Conservation (phyloP, 148 eudicot species). For the Fagopyrum tataricum region DNA sequence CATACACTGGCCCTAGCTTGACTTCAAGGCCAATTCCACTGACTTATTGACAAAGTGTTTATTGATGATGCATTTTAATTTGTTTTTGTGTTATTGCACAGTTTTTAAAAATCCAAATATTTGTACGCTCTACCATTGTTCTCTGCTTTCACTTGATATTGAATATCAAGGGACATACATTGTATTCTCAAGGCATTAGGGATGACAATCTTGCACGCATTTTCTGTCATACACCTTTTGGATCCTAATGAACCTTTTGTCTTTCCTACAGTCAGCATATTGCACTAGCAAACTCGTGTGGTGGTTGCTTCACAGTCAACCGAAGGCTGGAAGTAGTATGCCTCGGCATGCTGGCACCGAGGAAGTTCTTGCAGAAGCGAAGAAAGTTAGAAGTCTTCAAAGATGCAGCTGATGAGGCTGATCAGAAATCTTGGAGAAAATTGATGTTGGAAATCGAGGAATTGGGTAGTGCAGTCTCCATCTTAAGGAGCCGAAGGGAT, state of each 20-base stretch:
- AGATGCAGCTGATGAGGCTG: conserved; percentile 75
- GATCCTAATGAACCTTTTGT: conserved; percentile 13
- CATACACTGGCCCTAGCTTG: neutral
- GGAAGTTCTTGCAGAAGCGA: conserved; percentile 92
- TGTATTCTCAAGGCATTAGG: neutral
- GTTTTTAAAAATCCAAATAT: neutral
- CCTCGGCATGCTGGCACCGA: conserved; percentile 73
- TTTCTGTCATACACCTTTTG: conserved; percentile 1
- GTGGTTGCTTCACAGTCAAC: conserved; percentile 31
- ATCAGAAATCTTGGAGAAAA: conserved; percentile 79
- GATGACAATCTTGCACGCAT: neutral
- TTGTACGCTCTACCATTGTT: neutral
- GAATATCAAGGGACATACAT: neutral
- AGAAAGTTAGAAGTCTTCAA: conserved; percentile 61
- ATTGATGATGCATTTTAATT: neutral
- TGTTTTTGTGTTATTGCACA: neutral
- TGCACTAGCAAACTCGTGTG: conserved; percentile 24
- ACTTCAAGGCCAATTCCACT: neutral
- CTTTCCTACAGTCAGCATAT: conserved; percentile 41
- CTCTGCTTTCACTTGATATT: neutral
- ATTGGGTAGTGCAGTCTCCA: conserved; percentile 64
- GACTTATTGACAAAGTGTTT: neutral
- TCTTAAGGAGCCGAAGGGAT: conserved; percentile 51
- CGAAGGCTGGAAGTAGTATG: conserved; percentile 61
- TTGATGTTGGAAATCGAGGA: conserved; percentile 84